Evolutionary conservation across 192 early-diverging fungal genomes (phyloP).

Genomic region (Radiomyces spectabilis): DNA sequence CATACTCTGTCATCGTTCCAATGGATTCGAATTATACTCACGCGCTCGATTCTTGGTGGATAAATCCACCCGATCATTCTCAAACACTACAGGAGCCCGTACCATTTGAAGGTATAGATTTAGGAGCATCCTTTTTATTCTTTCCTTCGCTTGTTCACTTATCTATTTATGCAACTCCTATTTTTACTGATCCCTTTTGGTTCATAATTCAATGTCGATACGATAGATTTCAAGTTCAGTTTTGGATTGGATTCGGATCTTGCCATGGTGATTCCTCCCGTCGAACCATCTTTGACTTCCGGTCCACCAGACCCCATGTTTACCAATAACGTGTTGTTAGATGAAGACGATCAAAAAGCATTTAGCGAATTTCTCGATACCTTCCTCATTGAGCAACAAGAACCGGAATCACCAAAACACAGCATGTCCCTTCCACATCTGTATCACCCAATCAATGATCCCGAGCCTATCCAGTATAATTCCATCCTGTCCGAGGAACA

Average conservation of each 20-base stretch:
- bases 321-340: not conserved
- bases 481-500: too few species aligned
- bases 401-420: too few species aligned
- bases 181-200: not conserved
- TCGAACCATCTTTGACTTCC: constrained; percentile 5
- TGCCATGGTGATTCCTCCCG: constrained; percentile 22
- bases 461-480: not conserved
- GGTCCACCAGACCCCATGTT: not conserved
- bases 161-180: not conserved
- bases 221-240: constrained; percentile 29
- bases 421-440: too few species aligned
- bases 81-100: constrained; percentile 22
- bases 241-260: constrained; percentile 28
- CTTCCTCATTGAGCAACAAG: constrained; percentile 41
- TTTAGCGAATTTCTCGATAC: constrained; percentile 45
- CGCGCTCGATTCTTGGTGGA: too few species aligned
- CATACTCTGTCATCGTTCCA: not conserved
- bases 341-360: constrained; percentile 35
- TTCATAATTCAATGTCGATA: not conserved
- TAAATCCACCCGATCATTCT: not conserved
- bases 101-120: constrained; percentile 24
- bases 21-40: not conserved
- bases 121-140: not conserved
- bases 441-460: too few species aligned
- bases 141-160: not conserved